Conservation (phyloP, 768 basidiomycete species). For the Tylopilus plumbeoviolaceoides region DNA sequence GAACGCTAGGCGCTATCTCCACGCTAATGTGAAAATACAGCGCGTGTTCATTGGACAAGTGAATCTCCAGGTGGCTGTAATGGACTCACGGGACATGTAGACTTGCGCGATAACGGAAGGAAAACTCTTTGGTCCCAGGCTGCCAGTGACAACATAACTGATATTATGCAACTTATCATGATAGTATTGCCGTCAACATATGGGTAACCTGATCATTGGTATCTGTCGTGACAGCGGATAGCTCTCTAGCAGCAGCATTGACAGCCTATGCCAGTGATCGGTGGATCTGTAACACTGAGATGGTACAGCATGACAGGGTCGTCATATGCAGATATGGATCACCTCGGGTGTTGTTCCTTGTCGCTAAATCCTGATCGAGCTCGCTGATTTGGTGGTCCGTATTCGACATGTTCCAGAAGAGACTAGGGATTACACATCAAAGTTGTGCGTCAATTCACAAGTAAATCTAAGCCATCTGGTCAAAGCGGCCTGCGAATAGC, state of each 20-base stretch:
- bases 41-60: neutral
- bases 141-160: neutral
- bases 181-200: neutral
- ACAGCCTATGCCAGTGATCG: neutral
- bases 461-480: slow-evolving; percentile 4
- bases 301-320: too few species aligned
- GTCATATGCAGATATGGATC: too few species aligned
- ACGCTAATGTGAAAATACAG: neutral
- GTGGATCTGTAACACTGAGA: too few species aligned
- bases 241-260: too few species aligned
- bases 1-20: too few species aligned
- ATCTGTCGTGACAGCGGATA: neutral
- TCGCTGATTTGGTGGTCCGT: too few species aligned
- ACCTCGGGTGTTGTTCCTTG: too few species aligned
- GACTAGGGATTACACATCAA: neutral
- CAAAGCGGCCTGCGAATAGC: neutral
- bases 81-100: neutral
- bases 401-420: too few species aligned
- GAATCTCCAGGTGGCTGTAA: neutral
- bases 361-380: too few species aligned
- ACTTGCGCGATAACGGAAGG: neutral
- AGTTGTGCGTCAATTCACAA: neutral
- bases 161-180: too few species aligned
- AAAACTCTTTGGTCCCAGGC: neutral
- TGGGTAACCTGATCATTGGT: too few species aligned